These are phyloP conservation scores for Penicillium coprophilum DNA, from an alignment of 495 filamentous ascomycete species.

Conservation along the genomic window DNA sequence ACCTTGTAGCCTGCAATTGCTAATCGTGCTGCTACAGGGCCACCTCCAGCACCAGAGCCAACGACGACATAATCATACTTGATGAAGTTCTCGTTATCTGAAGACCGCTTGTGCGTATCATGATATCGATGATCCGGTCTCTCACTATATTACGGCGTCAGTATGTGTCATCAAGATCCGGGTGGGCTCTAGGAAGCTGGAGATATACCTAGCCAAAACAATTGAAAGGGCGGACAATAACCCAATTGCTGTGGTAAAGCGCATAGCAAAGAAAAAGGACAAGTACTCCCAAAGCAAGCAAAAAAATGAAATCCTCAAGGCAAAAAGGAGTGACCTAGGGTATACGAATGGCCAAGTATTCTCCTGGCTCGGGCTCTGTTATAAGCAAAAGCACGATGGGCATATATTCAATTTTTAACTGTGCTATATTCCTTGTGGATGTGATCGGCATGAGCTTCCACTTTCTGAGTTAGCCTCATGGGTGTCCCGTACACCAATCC, in stretches of 20 bases:
- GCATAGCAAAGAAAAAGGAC: conserved; percentile 15
- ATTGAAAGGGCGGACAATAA: conserved; percentile 19
- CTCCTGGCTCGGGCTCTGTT: conserved; percentile 5
- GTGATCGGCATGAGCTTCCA: conserved; percentile 6
- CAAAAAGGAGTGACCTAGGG: conserved; percentile 7
- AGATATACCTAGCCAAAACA: conserved; percentile 21
- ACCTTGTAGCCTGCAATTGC: conserved; percentile 57
- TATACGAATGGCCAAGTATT: neutral
- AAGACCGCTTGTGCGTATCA: conserved; percentile 12
- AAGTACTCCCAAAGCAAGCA: conserved; percentile 1
- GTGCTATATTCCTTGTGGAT: neutral
- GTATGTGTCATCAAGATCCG: neutral
- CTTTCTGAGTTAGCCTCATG: neutral
- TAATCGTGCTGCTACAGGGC: conserved; percentile 59
- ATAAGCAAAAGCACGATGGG: neutral
- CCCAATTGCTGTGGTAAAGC: conserved; percentile 18
- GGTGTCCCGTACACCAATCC: neutral
- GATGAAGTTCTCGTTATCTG: neutral
- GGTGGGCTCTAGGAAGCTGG: neutral
- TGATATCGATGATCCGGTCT: conserved; percentile 10
- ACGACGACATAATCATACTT: conserved; percentile 67
- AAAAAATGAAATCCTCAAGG: neutral
- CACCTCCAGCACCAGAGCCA: conserved; percentile 62
- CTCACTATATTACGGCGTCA: conserved; percentile 4
- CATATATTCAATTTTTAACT: neutral